These are phyloP conservation scores for Medakamo hakoo DNA, from an alignment of 139 green algal genomes.

Conservation along the genomic window DNA sequence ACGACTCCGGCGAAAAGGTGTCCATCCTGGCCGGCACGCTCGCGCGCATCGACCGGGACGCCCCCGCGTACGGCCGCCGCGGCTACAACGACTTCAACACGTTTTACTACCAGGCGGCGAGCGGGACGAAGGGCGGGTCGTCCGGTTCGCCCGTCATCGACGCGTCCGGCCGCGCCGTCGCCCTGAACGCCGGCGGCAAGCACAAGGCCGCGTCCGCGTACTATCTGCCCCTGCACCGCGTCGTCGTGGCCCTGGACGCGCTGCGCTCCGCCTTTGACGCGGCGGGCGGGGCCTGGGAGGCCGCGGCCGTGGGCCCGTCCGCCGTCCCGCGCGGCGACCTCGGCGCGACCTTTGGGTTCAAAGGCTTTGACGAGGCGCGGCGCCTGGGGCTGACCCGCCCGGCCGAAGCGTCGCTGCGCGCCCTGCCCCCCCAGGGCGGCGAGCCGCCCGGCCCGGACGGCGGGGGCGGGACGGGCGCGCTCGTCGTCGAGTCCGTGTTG, in stretches of 20 bases:
- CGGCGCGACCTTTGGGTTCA: slow-evolving; percentile 73
- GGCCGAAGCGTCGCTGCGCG: slow-evolving; percentile 50
- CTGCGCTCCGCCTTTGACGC: slow-evolving; percentile 18
- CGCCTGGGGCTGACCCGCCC: slow-evolving; percentile 56
- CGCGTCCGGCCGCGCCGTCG: slow-evolving; percentile 51
- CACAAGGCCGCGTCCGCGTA: slow-evolving; percentile 72
- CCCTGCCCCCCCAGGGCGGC: slow-evolving; percentile 1
- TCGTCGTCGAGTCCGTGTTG: slow-evolving; percentile 72
- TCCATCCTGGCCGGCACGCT: slow-evolving; percentile 79
- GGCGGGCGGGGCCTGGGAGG: slow-evolving; percentile 5
- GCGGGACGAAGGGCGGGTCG: slow-evolving; percentile 64
- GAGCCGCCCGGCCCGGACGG: neutral
- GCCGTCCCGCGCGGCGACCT: slow-evolving; percentile 44
- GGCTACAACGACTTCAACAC: slow-evolving; percentile 92
- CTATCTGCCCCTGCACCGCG: slow-evolving; percentile 73
- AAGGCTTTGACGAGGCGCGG: slow-evolving; percentile 25
- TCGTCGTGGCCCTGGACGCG: slow-evolving; percentile 58
- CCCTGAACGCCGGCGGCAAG: slow-evolving; percentile 75
- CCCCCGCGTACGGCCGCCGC: slow-evolving; percentile 48
- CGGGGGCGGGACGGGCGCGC: slow-evolving; percentile 49
- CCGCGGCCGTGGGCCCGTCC: slow-evolving; percentile 1
- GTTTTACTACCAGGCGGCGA: slow-evolving; percentile 55
- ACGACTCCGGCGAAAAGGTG: slow-evolving; percentile 77
- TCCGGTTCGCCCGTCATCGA: slow-evolving; percentile 67
- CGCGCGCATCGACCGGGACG: slow-evolving; percentile 73